Base-by-base conservation (phyloP, 1,284 basidiomycete genomes). In the Flammula alnicola region DNA sequence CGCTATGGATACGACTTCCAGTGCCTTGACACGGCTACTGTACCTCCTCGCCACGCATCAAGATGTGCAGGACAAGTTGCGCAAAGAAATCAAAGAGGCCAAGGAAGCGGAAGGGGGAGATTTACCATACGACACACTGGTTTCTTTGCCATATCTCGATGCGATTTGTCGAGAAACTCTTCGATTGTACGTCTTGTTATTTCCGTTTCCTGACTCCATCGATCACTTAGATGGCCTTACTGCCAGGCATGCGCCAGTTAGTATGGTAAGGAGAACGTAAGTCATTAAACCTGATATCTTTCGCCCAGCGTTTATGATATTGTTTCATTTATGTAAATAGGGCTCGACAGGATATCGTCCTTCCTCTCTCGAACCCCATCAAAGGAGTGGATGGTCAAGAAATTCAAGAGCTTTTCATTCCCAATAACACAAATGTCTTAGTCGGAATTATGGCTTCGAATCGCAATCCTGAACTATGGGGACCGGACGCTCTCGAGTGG, bases 1-100 rank as follows among this genome's bases (percentile, higher is more conserved):
- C 3, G 75, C 67, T 2, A 71, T 71, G 39, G 76, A 77, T 48
- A 75, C 74, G 2, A 78, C 75, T 3, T 70, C 76, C 1, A 64
- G 60, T 7, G 74, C 71, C 1, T 52, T 78, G 8, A 64, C 72
- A 0, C 63, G 73, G 3, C 66, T 66, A 25, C 51, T 78, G 3
- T 59, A 72, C 22, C 58, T 70, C 19, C 63, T 79, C 4, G 59
- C 73, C 4, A 52, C 51, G 5, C 60, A 76, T 48, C 66, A 60
- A 3, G 63, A 72, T 4, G 63, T 59, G 0, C 76, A 78, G 46
- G 62, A 71, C 3, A 63, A 56, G 37, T 57, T 77, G 9, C 68
- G 75, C 2, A 25, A 57, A 10, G 76, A 78, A 57, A 58, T 77
- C 3, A 33, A 41, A 1, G 62, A 63, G 9, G 71, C 71, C 12